Evolutionary conservation across 768 basidiomycete genomes (phyloP), one percentile per base, ranked within the genome.

Genomic region (Candolleomyces efflorescens): DNA sequence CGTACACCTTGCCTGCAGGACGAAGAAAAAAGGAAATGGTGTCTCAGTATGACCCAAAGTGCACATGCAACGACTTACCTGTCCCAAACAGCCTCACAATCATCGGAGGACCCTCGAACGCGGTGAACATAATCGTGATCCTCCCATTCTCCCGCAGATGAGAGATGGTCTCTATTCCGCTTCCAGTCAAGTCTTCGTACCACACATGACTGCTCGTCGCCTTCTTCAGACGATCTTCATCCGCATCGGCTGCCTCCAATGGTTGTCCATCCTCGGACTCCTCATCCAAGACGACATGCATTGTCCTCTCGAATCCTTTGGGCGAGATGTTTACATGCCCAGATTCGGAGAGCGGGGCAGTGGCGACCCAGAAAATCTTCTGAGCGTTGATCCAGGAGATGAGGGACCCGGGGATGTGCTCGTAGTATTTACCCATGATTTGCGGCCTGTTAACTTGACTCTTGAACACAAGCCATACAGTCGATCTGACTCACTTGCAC

Each of bases 181-280:
- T 85, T 7, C 86, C 86, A 4, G 79, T 82, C 60, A 85, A 70
- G 63, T 87, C 85, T 62, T 87, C 84, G 61, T 88, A 87, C 85
- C 85, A 86, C 9, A 83, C 81, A 20, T 66, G 73, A 18, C 72
- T 79, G 43, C 73, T 65, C 53, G 78, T 69, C 13, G 44, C 36
- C 18, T 26, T 37, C 45, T 27, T 27, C 27, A 27, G 9, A 3
- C 27, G 27, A 27, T 27, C 27, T 4, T 27, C 27, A 9, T 27
- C 27, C 4, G 4, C 27, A 27, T 27, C 27, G 3, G 27, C 27
- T 27, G 27, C 27, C 27, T 27, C 27, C 27, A 27, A 9, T 9
- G 3, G 27, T 27, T 27, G 27, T 3, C 27, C 27, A 9, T 27
- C 27, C 27, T 27, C 27, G 27, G 27, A 27, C 27, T 27, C 27